These are phyloP conservation scores for Macrotyloma uniflorum DNA, from an alignment of 306 rosid genomes.

Conservation along the genomic window DNA sequence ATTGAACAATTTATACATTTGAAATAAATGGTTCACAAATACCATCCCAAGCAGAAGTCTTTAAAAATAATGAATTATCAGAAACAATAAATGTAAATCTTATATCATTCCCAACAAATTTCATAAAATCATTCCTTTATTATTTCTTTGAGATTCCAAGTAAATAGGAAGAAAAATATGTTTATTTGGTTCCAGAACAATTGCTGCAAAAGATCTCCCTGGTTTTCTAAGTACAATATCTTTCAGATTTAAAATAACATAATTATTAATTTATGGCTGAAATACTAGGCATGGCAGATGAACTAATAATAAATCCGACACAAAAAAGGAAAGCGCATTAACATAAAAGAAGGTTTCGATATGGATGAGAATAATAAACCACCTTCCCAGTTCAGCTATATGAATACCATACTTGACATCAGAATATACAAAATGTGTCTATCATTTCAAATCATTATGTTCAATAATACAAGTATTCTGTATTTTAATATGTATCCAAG, in stretches of 20 bases:
- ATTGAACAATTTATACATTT: too few relatives aligned
- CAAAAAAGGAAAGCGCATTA: neutral
- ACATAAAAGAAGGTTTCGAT: neutral
- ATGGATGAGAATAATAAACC: conserved; percentile 13
- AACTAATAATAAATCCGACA: neutral
- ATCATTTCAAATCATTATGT: neutral
- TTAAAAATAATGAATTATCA: too few relatives aligned
- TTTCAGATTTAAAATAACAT: conserved; percentile 14
- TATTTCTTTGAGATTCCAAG: neutral
- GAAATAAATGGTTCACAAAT: too few relatives aligned
- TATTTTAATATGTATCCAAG: too few relatives aligned
- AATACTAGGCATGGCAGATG: neutral
- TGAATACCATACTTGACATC: neutral
- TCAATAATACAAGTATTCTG: conserved; percentile 15
- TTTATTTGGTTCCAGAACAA: neutral
- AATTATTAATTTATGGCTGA: conserved; percentile 18
- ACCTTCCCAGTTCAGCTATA: conserved; percentile 9
- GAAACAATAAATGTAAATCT: conserved; percentile 18
- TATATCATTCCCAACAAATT: neutral
- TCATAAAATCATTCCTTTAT: neutral
- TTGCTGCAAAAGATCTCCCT: neutral
- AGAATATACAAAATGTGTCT: conserved; percentile 4
- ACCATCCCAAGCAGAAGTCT: too few relatives aligned
- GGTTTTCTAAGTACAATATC: conserved; percentile 1
- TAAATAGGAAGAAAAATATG: neutral